A percentile compares a stretch with the other conserved stretches of the same genome.
Conservation (phyloP, 192 early-diverging fungal genomes). For the Coemansia sp. region DNA sequence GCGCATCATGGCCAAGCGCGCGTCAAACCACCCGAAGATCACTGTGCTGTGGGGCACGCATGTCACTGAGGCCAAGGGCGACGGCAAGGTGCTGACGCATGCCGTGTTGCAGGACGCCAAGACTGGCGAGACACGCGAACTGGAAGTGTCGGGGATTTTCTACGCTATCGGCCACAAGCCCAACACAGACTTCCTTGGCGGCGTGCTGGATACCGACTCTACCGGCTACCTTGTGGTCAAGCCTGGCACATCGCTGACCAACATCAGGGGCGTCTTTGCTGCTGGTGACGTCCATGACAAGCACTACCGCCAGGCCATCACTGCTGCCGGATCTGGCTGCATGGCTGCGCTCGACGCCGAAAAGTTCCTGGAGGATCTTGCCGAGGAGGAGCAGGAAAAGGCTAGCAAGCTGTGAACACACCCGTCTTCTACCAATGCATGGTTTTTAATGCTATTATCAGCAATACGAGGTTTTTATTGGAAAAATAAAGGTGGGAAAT, state of each 20-base stretch:
- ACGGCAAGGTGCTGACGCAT: slow-evolving; percentile 72
- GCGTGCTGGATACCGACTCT: slow-evolving; percentile 80
- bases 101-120: slow-evolving; percentile 78
- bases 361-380: slow-evolving; percentile 85
- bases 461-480: no score
- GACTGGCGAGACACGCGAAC: slow-evolving; percentile 63
- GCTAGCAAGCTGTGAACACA: slow-evolving; percentile 35
- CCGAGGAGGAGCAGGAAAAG: slow-evolving; percentile 46
- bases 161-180: slow-evolving; percentile 98
- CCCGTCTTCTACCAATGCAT: background rate
- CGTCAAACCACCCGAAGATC: slow-evolving; percentile 84
- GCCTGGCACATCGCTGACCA: slow-evolving; percentile 82
- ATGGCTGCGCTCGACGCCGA: slow-evolving; percentile 98
- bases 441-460: no score
- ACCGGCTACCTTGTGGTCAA: slow-evolving; percentile 86
- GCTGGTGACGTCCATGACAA: slow-evolving; percentile 98
- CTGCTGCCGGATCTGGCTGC: slow-evolving; percentile 94
- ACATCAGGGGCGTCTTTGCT: slow-evolving; percentile 91
- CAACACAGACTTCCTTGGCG: slow-evolving; percentile 73
- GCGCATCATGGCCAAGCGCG: slow-evolving; percentile 94
- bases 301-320: slow-evolving; percentile 95
- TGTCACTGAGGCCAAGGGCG: slow-evolving; percentile 84
- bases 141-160: slow-evolving; percentile 89
- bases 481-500: no score
- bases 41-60: slow-evolving; percentile 89